Conservation (phyloP, 2,329 filamentous ascomycete genomes). For the Fusarium citri region DNA sequence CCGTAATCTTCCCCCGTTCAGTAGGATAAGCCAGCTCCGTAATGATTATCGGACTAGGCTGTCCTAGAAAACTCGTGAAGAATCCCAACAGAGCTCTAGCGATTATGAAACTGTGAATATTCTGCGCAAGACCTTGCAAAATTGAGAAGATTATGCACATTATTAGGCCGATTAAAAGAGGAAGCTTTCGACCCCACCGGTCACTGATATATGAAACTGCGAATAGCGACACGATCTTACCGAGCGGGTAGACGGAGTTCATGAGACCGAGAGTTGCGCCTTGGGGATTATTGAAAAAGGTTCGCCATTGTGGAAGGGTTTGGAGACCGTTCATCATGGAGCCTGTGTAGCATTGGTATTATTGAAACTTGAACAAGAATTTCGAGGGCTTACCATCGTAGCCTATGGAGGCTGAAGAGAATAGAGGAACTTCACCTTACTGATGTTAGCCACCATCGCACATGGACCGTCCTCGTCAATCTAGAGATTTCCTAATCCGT, state of each 20-base stretch:
- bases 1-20: neutral
- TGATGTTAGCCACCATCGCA: too few relatives aligned
- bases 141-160: neutral
- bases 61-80: neutral
- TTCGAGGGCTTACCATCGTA: constrained; percentile 58
- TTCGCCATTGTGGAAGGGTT: constrained; percentile 54
- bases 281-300: constrained; percentile 54
- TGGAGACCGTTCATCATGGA: constrained; percentile 61
- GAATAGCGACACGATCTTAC: constrained; percentile 41
- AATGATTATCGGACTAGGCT: neutral
- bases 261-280: constrained; percentile 53
- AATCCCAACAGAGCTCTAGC: neutral
- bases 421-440: too few relatives aligned
- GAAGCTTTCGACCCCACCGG: neutral
- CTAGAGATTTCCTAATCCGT: too few relatives aligned
- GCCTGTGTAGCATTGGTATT: neutral
- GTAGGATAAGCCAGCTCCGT: neutral
- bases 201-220: neutral
- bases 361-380: too few relatives aligned
- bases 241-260: constrained; percentile 53
- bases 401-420: constrained; percentile 57
- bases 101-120: neutral
- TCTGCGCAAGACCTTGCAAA: neutral
- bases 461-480: too few relatives aligned
- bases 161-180: neutral